Conservation (phyloP, 1,139 yeast species). For the Zygosaccharomyces sapae region DNA sequence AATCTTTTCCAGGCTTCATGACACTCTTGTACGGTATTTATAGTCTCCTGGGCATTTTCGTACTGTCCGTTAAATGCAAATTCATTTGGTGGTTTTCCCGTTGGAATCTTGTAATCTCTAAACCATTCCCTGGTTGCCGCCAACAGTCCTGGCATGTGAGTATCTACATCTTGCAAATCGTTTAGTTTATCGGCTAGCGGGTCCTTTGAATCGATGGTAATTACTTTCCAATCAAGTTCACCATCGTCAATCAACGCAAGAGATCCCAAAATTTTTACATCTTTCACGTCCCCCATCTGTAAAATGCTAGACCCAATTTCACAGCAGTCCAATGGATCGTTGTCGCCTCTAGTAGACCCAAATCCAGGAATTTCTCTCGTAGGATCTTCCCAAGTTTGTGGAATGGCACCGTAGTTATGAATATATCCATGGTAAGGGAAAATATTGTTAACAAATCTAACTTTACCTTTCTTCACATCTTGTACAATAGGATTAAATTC, state of each 20-base stretch:
- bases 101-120: slow-evolving; percentile 85
- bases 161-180: slow-evolving; percentile 73
- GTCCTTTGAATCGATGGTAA: slow-evolving; percentile 70
- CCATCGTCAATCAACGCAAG: slow-evolving; percentile 95
- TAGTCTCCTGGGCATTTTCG: slow-evolving; percentile 68
- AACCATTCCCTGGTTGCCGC: slow-evolving; percentile 88
- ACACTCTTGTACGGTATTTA: slow-evolving; percentile 67
- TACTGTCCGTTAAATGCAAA: slow-evolving; percentile 84
- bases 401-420: slow-evolving; percentile 94
- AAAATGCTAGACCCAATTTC: slow-evolving; percentile 72
- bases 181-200: slow-evolving; percentile 68
- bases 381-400: slow-evolving; percentile 95
- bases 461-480: slow-evolving; percentile 87
- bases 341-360: slow-evolving; percentile 68
- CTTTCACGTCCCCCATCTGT: slow-evolving; percentile 62
- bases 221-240: slow-evolving; percentile 91
- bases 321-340: slow-evolving; percentile 94
- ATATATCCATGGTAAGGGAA: slow-evolving; percentile 97
- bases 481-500: slow-evolving; percentile 86
- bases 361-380: slow-evolving; percentile 39
- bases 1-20: slow-evolving; percentile 68
- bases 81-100: slow-evolving; percentile 82
- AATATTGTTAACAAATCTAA: slow-evolving; percentile 82
- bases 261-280: slow-evolving; percentile 88
- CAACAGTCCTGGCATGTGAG: slow-evolving; percentile 73